Conservation (phyloP, 1,139 yeast species). For the Pneumocystis wakefieldiae region DNA sequence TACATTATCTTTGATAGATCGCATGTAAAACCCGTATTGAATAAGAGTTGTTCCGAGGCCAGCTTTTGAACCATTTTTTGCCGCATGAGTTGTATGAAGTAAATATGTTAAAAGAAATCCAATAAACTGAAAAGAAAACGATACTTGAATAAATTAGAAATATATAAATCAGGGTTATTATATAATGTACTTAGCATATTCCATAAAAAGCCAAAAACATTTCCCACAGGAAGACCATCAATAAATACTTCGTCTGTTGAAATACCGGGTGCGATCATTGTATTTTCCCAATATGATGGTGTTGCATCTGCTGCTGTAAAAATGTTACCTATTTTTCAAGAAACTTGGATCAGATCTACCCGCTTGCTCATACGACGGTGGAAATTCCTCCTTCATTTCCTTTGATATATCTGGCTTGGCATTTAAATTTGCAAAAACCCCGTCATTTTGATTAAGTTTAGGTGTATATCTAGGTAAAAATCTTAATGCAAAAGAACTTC, state of each 20-base stretch:
- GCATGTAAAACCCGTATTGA: constrained; percentile 56
- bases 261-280: constrained; percentile 62
- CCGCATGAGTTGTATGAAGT: constrained; percentile 92
- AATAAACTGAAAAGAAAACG: constrained; percentile 80
- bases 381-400: constrained; percentile 32
- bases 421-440: constrained; percentile 78
- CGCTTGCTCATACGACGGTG: constrained; percentile 36
- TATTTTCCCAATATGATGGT: constrained; percentile 94
- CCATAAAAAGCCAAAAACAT: constrained; percentile 75
- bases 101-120: constrained; percentile 85
- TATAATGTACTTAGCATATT: constrained; percentile 42
- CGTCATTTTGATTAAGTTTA: constrained; percentile 36
- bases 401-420: constrained; percentile 54
- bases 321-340: constrained; percentile 46
- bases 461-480: background rate
- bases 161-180: background rate
- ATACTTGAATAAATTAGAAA: constrained; percentile 23
- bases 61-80: constrained; percentile 86
- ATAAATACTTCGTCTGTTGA: constrained; percentile 79
- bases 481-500: background rate
- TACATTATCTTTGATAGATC: constrained; percentile 35
- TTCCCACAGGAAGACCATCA: constrained; percentile 95
- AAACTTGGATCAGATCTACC: background rate
- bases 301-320: constrained; percentile 79
- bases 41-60: constrained; percentile 82